These are phyloP conservation scores for Secale cereale DNA, from an alignment of 176 grass and related monocot species.

Conservation along the genomic window DNA sequence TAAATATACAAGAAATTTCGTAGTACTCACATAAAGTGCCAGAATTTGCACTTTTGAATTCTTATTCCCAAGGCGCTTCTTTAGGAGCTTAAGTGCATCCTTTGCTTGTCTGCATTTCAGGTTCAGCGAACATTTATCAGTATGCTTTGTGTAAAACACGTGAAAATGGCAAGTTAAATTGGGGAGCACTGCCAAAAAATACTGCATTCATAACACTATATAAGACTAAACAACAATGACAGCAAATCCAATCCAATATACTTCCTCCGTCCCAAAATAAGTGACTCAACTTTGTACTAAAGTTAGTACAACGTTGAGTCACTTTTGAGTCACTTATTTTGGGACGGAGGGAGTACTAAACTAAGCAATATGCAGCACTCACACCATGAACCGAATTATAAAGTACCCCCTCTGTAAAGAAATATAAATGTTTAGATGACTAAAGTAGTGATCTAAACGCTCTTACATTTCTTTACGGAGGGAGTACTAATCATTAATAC, in stretches of 20 bases:
- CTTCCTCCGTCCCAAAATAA: too few species aligned
- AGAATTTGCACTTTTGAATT: conserved; percentile 95
- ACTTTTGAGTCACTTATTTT: too few species aligned
- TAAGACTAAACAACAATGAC: background rate
- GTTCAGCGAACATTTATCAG: conserved; percentile 31
- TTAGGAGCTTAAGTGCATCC: conserved; percentile 89
- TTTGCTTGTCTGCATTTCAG: conserved; percentile 79
- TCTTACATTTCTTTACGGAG: too few species aligned
- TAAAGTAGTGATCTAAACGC: too few species aligned
- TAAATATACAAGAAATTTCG: background rate
- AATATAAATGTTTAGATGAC: too few species aligned
- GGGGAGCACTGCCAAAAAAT: background rate
- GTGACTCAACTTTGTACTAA: too few species aligned
- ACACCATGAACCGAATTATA: background rate
- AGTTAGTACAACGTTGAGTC: too few species aligned
- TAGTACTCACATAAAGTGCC: conserved; percentile 76
- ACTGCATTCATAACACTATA: background rate
- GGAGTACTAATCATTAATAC: background rate
- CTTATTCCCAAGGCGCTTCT: conserved; percentile 94
- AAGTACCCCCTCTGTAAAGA: too few species aligned
- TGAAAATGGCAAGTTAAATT: background rate
- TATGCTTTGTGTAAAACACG: background rate
- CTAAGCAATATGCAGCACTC: conserved; percentile 3
- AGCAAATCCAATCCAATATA: background rate
- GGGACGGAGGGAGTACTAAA: too few species aligned